These are phyloP conservation scores for Neurospora cerealis DNA, from an alignment of 495 filamentous ascomycete species.

Conservation along the genomic window DNA sequence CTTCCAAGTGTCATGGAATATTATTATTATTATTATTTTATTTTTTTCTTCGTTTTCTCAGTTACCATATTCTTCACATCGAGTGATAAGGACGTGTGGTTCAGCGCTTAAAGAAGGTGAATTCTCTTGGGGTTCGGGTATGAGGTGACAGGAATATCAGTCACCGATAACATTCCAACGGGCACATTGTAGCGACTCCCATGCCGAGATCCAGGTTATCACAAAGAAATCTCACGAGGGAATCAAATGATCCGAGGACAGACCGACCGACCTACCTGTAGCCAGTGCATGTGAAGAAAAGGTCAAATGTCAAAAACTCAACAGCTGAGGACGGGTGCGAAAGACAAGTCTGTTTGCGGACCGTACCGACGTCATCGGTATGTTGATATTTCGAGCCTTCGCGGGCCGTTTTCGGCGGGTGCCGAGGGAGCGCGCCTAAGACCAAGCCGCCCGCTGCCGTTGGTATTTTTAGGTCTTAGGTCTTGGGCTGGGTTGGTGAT, in stretches of 20 bases:
- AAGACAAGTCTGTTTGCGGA: not conserved
- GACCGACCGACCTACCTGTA: not conserved
- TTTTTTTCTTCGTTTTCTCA: not conserved
- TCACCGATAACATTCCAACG: not conserved
- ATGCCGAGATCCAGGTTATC: not conserved
- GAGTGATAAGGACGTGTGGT: not conserved
- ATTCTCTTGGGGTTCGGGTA: not conserved
- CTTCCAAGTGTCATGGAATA: not conserved
- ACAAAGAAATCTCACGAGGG: not conserved
- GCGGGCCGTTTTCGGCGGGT: not conserved
- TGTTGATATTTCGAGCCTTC: not conserved
- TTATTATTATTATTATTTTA: too few species aligned
- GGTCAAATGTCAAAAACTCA: not conserved
- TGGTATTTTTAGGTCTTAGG: not conserved
- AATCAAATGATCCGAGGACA: not conserved
- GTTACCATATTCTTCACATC: not conserved
- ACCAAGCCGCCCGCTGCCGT: not conserved
- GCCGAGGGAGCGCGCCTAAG: not conserved
- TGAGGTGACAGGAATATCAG: not conserved
- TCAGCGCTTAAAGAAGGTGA: not conserved
- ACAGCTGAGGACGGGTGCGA: not conserved
- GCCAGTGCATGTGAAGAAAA: not conserved
- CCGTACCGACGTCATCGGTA: not conserved
- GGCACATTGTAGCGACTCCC: not conserved
- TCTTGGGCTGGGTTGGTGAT: not conserved